Base-by-base conservation (phyloP, 2,329 filamentous ascomycete species). In the Biscogniauxia sp. region DNA sequence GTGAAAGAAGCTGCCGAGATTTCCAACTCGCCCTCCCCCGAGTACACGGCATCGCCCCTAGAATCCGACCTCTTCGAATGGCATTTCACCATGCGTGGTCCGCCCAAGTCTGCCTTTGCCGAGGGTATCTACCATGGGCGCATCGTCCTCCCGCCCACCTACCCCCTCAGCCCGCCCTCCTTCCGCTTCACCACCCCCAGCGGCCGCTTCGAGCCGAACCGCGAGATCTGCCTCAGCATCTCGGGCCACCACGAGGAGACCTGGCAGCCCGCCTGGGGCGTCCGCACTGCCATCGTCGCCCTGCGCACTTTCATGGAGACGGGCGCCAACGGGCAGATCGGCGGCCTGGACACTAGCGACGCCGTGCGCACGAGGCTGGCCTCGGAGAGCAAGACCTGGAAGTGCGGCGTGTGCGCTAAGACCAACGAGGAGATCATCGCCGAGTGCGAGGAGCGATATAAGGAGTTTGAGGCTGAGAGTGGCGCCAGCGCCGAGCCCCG, bases 241-340 rank as follows among this genome's bases (percentile, higher is more conserved):
- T 91, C 87, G 56, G 94, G 93, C 1, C 94, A 97, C 76, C 95
- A 99, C 77, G 95, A 98, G 75, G 95, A 98, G 79, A 96, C 92
- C 17, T 99, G 95, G 95, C 94, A 97, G 82, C 95, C 95, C 0
- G 95, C 95, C 0, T 99, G 95, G 95, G 95, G 95, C 0, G 89
- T 99, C 9, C 84, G 95, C 61, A 98, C 95, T 3, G 94, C 95
- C 17, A 79, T 99, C 6, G 84, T 88, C 51, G 86, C 86, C 15
- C 86, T 98, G 54, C 80, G 95, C 58, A 90, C 86, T 68, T 97
- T 97, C 76, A 98, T 99, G 93, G 93, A 96, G 74, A 93, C 90
- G 2, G 91, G 94, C 68, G 88, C 91, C 8, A 87, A 85, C 68
- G 95, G 95, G 0, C 95, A 98, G 79, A 80, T 99, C 1, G 95